A percentile compares a stretch with the other conserved stretches of the same genome.
Conservation (phyloP, 768 basidiomycete genomes). For the Hygrophorus russula region DNA sequence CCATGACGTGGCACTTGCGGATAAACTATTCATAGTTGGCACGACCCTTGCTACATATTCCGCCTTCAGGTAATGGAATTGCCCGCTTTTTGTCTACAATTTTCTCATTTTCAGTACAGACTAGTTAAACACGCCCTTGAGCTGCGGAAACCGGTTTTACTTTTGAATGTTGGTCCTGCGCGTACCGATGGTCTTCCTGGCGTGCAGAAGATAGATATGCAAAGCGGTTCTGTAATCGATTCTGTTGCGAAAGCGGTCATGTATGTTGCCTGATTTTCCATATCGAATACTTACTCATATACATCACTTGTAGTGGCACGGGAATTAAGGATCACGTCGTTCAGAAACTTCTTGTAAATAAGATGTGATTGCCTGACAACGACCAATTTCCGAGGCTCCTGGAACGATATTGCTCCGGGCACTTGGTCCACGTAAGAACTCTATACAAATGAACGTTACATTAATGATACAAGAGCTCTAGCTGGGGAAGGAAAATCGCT, state of each 20-base stretch:
- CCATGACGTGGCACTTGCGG: conserved; percentile 42
- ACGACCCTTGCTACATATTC: conserved; percentile 92
- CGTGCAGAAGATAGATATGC: conserved; percentile 71
- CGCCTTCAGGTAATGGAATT: conserved; percentile 56
- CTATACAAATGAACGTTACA: neutral
- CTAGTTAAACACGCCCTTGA: conserved; percentile 73
- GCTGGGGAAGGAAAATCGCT: neutral
- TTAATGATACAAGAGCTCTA: neutral
- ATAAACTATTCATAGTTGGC: conserved; percentile 71
- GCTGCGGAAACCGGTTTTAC: conserved; percentile 62
- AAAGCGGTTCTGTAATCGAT: conserved; percentile 61
- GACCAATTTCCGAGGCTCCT: conserved; percentile 13
- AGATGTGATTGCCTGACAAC: conserved; percentile 37
- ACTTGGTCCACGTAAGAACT: neutral
- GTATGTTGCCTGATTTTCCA: conserved; percentile 32
- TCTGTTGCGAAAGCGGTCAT: conserved; percentile 49
- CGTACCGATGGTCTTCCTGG: conserved; percentile 64
- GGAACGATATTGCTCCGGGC: no score
- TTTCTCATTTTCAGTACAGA: conserved; percentile 23
- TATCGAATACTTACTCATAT: neutral
- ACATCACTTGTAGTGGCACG: conserved; percentile 29
- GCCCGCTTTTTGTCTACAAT: neutral
- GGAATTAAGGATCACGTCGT: conserved; percentile 34
- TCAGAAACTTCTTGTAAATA: conserved; percentile 30
- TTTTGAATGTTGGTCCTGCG: conserved; percentile 83